Evolutionary conservation across 1,139 yeast species (phyloP), one percentile per base, ranked within the genome.

Genomic region (Pichia sp.): DNA sequence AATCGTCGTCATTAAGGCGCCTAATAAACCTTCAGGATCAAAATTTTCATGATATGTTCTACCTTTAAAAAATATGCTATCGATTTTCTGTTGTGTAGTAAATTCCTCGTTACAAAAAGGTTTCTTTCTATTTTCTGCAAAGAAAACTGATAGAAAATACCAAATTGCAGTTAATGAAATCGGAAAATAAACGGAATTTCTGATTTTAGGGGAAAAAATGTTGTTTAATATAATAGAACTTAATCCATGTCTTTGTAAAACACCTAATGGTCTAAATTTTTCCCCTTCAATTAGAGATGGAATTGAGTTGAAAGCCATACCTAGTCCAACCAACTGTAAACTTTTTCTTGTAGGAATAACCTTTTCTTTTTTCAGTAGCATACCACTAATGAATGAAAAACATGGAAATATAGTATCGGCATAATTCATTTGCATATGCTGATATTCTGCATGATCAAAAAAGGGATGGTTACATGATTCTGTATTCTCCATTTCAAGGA

Each of bases 361-460:
- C 33, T 19, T 50, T 11, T 31, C 36, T n/a, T 46, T 59, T 28
- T 59, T 58, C 5, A 59, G 51, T 14, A 63, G 56, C 66, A 68
- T 60, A 18, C 73, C 73, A 5, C 67, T 57, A 36, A 70, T 56
- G 49, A 70, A 70, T 25, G 67, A 63, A 52, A 69, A 68, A 38
- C 68, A 60, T 8, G 73, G 73, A 57, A 69, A 66, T n/a, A 70
- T 62, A 3, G 73, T 68, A 55, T 69, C 73, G 25, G 71, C 71
- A 54, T 67, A 68, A 27, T 65, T 62, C 45, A 69, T 53, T 22
- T 57, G 49, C 48, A 60, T 61, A 29, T 58, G 61, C 2, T 61
- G 62, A n/a, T 65, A 60, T 14, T 58, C 52, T 8, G 71, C 69
- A 53, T 69, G 72, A 25, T 56, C 52, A 29, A 66, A 56, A n/a